These are phyloP conservation scores for Gamarada debralockiae DNA, from an alignment of 495 filamentous ascomycete species.

Conservation along the genomic window DNA sequence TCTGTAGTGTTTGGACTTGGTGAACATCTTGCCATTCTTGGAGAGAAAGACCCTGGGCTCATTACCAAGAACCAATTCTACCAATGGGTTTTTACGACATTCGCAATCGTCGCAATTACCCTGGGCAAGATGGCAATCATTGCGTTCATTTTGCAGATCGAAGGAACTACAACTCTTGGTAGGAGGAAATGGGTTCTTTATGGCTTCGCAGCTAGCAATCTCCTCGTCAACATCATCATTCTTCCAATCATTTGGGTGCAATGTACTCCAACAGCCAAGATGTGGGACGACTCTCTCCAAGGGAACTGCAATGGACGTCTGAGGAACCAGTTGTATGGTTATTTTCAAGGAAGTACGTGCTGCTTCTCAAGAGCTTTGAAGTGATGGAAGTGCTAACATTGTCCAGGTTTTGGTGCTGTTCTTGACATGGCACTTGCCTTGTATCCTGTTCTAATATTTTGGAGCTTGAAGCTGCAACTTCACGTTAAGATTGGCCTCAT, in stretches of 20 bases:
- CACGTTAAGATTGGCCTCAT: slow-evolving; percentile 45
- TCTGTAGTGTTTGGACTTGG: neutral
- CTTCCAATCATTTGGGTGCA: slow-evolving; percentile 15
- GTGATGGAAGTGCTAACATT: neutral
- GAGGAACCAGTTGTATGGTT: slow-evolving; percentile 5
- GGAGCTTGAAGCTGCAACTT: slow-evolving; percentile 36
- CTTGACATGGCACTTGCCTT: slow-evolving; percentile 46
- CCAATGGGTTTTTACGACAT: neutral
- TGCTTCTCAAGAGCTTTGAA: neutral
- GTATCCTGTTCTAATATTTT: slow-evolving; percentile 41
- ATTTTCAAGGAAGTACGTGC: slow-evolving; percentile 11
- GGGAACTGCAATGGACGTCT: slow-evolving; percentile 7
- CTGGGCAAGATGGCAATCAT: neutral
- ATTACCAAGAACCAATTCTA: slow-evolving; percentile 1
- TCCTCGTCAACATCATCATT: slow-evolving; percentile 13
- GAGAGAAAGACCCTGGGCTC: neutral
- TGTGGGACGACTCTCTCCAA: slow-evolving; percentile 11
- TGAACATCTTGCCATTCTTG: neutral
- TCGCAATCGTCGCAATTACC: neutral
- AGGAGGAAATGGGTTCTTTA: neutral
- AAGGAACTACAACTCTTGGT: neutral
- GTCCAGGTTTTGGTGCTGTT: slow-evolving; percentile 32
- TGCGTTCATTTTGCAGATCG: neutral
- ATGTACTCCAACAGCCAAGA: slow-evolving; percentile 10
- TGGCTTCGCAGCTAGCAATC: slow-evolving; percentile 5